These are phyloP conservation scores for Trametes maxima DNA, from an alignment of 768 basidiomycete genomes.

Conservation along the genomic window DNA sequence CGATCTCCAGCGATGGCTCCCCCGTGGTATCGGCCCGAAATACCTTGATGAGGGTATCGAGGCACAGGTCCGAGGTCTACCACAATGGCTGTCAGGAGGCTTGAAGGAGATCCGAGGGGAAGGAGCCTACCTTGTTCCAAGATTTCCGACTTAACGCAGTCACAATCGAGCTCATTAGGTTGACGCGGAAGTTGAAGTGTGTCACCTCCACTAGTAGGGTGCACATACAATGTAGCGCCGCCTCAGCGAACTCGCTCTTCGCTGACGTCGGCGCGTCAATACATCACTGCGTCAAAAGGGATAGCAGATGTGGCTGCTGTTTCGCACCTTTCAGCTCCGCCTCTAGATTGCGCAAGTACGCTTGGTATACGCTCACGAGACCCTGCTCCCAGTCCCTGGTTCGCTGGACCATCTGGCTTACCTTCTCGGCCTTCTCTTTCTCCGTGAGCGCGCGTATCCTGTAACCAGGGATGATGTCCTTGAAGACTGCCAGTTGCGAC, in stretches of 20 bases:
- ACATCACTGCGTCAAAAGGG: constrained; percentile 26
- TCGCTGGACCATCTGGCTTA: constrained; percentile 87
- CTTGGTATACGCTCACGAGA: constrained; percentile 84
- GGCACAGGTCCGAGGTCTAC: constrained; percentile 84
- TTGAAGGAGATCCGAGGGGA: constrained; percentile 17
- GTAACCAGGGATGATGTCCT: constrained; percentile 95
- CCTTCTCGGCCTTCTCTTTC: constrained; percentile 89
- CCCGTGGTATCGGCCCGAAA: constrained; percentile 85
- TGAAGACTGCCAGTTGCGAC: constrained; percentile 92
- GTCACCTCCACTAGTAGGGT: constrained; percentile 79
- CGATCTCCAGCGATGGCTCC: constrained; percentile 79
- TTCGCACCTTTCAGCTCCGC: constrained; percentile 79
- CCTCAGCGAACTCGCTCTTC: constrained; percentile 64
- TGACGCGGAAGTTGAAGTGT: constrained; percentile 96
- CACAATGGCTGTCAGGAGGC: constrained; percentile 19
- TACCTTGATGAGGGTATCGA: constrained; percentile 77
- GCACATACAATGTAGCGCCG: constrained; percentile 85
- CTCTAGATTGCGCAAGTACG: constrained; percentile 84
- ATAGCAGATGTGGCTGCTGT: background rate
- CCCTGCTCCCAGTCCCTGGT: constrained; percentile 97
- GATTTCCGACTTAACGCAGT: constrained; percentile 79
- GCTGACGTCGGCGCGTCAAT: constrained; percentile 40
- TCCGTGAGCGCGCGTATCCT: constrained; percentile 91
- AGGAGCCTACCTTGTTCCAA: constrained; percentile 78
- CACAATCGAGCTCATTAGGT: constrained; percentile 88